A percentile compares a stretch with the other conserved stretches of the same genome.
Conservation (phyloP, 345 rosid species). For the Dipteronia dyeriana region DNA sequence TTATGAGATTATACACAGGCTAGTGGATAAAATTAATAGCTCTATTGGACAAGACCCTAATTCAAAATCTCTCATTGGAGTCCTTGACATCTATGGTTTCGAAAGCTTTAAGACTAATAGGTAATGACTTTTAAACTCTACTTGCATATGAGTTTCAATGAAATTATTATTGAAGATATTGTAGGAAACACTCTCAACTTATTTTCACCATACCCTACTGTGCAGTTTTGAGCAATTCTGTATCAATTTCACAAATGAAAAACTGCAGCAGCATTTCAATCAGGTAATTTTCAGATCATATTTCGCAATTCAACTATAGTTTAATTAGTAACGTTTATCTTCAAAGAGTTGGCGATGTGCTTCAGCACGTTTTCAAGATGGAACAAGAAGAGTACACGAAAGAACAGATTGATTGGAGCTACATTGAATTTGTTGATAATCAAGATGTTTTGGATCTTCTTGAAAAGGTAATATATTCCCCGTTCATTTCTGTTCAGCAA, state of each 20-base stretch:
- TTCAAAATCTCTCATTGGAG: conserved; percentile 86
- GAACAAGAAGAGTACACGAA: conserved; percentile 98
- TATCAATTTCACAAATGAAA: conserved; percentile 93
- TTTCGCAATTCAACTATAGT: conserved; percentile 13
- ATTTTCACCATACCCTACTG: conserved; percentile 17
- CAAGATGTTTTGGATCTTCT: conserved; percentile 96
- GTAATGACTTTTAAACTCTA: conserved; percentile 25
- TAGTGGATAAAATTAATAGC: conserved; percentile 78
- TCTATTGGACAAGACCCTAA: conserved; percentile 91
- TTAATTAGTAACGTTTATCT: conserved; percentile 5
- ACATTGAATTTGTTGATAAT: conserved; percentile 95
- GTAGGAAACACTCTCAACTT: conserved; percentile 15
- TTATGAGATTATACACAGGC: conserved; percentile 50
- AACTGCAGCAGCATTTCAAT: conserved; percentile 96
- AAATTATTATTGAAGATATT: not conserved
- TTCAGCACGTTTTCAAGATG: conserved; percentile 98
- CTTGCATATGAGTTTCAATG: not conserved
- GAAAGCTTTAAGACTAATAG: conserved; percentile 94
- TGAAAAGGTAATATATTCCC: conserved; percentile 63
- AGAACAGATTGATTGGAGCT: conserved; percentile 93
- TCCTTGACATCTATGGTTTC: conserved; percentile 91
- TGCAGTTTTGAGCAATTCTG: conserved; percentile 97
- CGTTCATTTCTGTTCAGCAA: not conserved
- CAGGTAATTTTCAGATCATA: conserved; percentile 52
- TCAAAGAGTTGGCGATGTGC: conserved; percentile 22